Conservation (phyloP, 2,329 filamentous ascomycete genomes). For the Pleomassaria siparia region DNA sequence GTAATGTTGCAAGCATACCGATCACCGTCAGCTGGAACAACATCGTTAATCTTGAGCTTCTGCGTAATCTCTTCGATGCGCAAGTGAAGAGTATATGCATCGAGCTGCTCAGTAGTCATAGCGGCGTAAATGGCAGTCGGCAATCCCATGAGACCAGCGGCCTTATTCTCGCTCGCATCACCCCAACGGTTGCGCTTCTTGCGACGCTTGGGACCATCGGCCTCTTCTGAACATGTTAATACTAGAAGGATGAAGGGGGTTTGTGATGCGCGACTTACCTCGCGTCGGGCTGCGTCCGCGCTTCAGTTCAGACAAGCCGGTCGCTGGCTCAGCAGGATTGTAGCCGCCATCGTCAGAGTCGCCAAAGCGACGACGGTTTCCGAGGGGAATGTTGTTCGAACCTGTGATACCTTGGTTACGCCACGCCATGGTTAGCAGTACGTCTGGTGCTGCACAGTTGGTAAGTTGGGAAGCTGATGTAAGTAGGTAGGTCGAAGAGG, state of each 20-base stretch:
- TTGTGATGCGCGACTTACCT: slow-evolving; percentile 54
- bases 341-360: slow-evolving; percentile 57
- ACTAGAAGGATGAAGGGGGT: not conserved
- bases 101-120: slow-evolving; percentile 98
- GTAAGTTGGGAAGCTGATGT: not conserved
- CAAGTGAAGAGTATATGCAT: slow-evolving; percentile 93
- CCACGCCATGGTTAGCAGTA: slow-evolving; percentile 58
- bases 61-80: slow-evolving; percentile 99
- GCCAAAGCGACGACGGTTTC: slow-evolving; percentile 80
- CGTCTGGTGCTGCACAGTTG: not conserved
- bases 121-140: slow-evolving; percentile 94
- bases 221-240: slow-evolving; percentile 27
- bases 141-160: slow-evolving; percentile 94
- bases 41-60: slow-evolving; percentile 98
- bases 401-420: slow-evolving; percentile 83
- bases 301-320: slow-evolving; percentile 61
- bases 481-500: not conserved
- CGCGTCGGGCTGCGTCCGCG: slow-evolving; percentile 91
- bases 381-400: slow-evolving; percentile 96
- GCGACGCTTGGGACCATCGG: slow-evolving; percentile 80
- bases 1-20: slow-evolving; percentile 62
- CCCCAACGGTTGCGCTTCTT: slow-evolving; percentile 99
- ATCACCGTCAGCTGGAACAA: slow-evolving; percentile 94
- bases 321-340: slow-evolving; percentile 48
- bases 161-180: slow-evolving; percentile 96